Percentiles rank a stretch among this genome's conserved stretches.
These are phyloP conservation scores for Candida fluviatilis DNA, from an alignment of 805 yeast genomes.

Conservation along the genomic window DNA sequence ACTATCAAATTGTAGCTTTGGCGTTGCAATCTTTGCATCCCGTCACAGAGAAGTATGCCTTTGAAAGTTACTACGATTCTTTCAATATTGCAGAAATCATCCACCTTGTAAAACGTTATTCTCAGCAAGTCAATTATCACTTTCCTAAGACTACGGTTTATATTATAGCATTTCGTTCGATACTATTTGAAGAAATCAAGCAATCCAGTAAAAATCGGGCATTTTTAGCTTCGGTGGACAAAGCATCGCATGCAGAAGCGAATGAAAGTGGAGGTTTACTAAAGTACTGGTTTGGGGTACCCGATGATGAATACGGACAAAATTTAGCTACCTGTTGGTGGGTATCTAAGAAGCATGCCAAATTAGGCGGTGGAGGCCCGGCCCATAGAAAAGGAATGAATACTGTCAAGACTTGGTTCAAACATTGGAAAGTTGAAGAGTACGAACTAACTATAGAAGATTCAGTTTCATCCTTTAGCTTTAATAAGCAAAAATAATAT, in stretches of 20 bases:
- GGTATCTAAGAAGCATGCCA: slow-evolving; percentile 25
- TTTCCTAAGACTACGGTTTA: slow-evolving; percentile 18
- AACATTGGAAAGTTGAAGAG: slow-evolving; percentile 33
- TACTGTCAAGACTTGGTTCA: slow-evolving; percentile 27
- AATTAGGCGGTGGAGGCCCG: slow-evolving; percentile 28
- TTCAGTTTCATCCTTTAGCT: slow-evolving; percentile 1
- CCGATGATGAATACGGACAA: slow-evolving; percentile 25
- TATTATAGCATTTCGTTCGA: slow-evolving; percentile 32
- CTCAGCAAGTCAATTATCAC: slow-evolving; percentile 7
- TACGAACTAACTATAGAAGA: slow-evolving; percentile 14
- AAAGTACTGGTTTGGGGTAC: slow-evolving; percentile 32
- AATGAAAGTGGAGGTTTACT: not conserved
- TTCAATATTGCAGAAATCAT: slow-evolving; percentile 26
- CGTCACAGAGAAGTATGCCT: slow-evolving; percentile 17
- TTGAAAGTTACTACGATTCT: slow-evolving; percentile 16
- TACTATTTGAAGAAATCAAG: slow-evolving; percentile 21
- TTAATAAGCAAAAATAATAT: not conserved
- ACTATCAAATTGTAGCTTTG: slow-evolving; percentile 21
- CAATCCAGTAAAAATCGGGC: slow-evolving; percentile 19
- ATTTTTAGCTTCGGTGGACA: slow-evolving; percentile 24
- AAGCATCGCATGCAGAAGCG: slow-evolving; percentile 20
- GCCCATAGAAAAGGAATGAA: slow-evolving; percentile 29
- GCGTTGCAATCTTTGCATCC: slow-evolving; percentile 26
- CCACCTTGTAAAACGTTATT: slow-evolving; percentile 11
- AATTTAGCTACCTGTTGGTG: slow-evolving; percentile 41